A percentile compares a stretch with the other conserved stretches of the same genome.
These are phyloP conservation scores for Kwoniella dendrophila DNA, from an alignment of 768 basidiomycete genomes.

Conservation along the genomic window DNA sequence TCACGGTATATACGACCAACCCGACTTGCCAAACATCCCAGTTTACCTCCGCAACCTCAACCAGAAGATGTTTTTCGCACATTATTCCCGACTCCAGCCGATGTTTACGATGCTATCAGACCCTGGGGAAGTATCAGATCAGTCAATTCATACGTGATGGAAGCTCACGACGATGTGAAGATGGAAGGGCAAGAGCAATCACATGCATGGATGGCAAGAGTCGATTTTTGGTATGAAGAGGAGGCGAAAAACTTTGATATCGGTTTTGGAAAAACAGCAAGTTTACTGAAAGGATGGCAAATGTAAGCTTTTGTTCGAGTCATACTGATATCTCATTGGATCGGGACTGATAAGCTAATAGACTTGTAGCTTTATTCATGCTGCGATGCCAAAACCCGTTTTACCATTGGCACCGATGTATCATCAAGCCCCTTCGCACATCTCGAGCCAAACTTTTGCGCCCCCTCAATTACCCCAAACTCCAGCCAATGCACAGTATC, in stretches of 20 bases:
- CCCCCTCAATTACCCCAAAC: conserved; percentile 3
- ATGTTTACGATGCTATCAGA: conserved; percentile 39
- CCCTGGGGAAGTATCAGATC: conserved; percentile 40
- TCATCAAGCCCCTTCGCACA: background rate
- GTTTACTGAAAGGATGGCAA: conserved; percentile 43
- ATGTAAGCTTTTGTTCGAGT: conserved; percentile 29
- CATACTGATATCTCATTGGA: background rate
- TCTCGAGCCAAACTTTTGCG: background rate
- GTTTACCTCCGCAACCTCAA: background rate
- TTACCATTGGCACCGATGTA: background rate
- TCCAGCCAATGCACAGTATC: conserved; percentile 1
- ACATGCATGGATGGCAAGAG: conserved; percentile 33
- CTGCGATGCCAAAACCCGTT: background rate
- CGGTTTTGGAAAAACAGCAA: conserved; percentile 36
- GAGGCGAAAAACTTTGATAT: conserved; percentile 39
- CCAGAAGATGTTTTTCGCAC: conserved; percentile 19
- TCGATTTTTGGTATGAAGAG: conserved; percentile 48
- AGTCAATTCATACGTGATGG: conserved; percentile 32
- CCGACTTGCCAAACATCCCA: background rate
- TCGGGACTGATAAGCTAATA: background rate
- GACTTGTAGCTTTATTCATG: background rate
- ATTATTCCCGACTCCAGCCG: conserved; percentile 32
- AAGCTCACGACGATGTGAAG: background rate
- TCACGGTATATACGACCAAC: conserved; percentile 39
- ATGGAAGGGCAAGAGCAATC: background rate